Evolutionary conservation across 1,284 basidiomycete genomes (phyloP), one percentile per base, ranked within the genome.

Genomic region (Ganoderma meredithae): DNA sequence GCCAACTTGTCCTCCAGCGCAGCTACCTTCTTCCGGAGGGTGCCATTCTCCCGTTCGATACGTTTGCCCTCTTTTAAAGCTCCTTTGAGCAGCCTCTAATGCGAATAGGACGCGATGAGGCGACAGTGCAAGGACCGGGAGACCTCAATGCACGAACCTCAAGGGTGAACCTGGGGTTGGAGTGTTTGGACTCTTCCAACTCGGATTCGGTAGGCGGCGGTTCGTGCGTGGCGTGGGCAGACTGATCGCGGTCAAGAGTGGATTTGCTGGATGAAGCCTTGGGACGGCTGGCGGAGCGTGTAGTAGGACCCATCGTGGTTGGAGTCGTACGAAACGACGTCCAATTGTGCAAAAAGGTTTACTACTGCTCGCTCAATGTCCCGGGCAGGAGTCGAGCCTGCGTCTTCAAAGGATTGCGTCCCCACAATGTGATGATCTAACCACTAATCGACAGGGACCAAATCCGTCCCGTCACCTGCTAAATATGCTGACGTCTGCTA

Each of bases 361-460:
- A 47, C 19, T n/a, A n/a, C 7, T 47, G 7, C 2, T 7, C 13
- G 2, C 15, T 15, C 3, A 55, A 36, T 72, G 67, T 72, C 71
- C 71, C 71, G 49, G 67, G 69, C 67, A 69, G 67, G 69, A 72
- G 60, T 72, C 71, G 71, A 72, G 71, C 71, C 69, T 69, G 69
- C 71, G 69, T 69, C 71, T 69, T 70, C 69, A 72, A 67, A 63
- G 71, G 44, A 17, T 60, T 70, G 69, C 56, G 66, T 40, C 43
- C n/a, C 81, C 84, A 75, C 67, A 70, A 72, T 73, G 66, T 71
- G 64, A 74, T 74, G 73, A 77, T 74, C 75, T 77, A 67, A 77
- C 76, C 76, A 77, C 76, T 75, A 77, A 76, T 77, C 76, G 75
- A 76, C 71, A 74, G 67, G 74, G 76, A 76, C 76, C 62, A 31